These are phyloP conservation scores for Parathielavia appendiculata DNA, from an alignment of 495 filamentous ascomycete species.

Conservation along the genomic window DNA sequence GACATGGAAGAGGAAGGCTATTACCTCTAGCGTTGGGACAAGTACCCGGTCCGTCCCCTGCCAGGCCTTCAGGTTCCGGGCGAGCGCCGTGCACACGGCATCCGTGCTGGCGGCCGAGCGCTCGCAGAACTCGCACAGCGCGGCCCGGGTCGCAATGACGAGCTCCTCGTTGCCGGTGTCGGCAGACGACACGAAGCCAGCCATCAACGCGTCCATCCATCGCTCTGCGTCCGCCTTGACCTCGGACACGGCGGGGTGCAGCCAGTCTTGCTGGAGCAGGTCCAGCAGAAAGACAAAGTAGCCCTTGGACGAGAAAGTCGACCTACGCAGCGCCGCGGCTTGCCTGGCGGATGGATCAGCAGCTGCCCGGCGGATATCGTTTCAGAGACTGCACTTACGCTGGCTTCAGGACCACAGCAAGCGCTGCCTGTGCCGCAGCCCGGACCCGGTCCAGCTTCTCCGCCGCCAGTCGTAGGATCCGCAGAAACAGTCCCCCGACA, in stretches of 20 bases:
- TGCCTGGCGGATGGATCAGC: slow-evolving; percentile 23
- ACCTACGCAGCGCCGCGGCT: slow-evolving; percentile 23
- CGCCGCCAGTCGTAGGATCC: slow-evolving; percentile 63
- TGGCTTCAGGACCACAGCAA: slow-evolving; percentile 34
- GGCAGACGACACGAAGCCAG: slow-evolving; percentile 76
- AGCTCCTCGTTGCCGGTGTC: slow-evolving; percentile 80
- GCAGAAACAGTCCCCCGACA: slow-evolving; percentile 34
- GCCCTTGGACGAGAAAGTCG: slow-evolving; percentile 44
- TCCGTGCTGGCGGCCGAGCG: slow-evolving; percentile 29
- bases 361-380: not conserved
- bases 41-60: slow-evolving; percentile 61
- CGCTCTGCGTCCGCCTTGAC: slow-evolving; percentile 18
- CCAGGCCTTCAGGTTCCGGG: slow-evolving; percentile 34
- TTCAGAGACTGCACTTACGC: slow-evolving; percentile 25
- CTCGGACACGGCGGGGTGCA: slow-evolving; percentile 25
- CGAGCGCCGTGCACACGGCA: slow-evolving; percentile 33
- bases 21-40: slow-evolving; percentile 67
- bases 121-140: slow-evolving; percentile 53
- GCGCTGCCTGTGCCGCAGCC: slow-evolving; percentile 52
- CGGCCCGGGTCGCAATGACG: slow-evolving; percentile 65
- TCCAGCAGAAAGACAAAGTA: slow-evolving; percentile 51
- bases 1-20: slow-evolving; percentile 67
- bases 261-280: slow-evolving; percentile 31
- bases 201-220: slow-evolving; percentile 51
- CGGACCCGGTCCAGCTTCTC: slow-evolving; percentile 91